Base-by-base conservation (phyloP, 2,329 filamentous ascomycete species). In the Eutypa lata region DNA sequence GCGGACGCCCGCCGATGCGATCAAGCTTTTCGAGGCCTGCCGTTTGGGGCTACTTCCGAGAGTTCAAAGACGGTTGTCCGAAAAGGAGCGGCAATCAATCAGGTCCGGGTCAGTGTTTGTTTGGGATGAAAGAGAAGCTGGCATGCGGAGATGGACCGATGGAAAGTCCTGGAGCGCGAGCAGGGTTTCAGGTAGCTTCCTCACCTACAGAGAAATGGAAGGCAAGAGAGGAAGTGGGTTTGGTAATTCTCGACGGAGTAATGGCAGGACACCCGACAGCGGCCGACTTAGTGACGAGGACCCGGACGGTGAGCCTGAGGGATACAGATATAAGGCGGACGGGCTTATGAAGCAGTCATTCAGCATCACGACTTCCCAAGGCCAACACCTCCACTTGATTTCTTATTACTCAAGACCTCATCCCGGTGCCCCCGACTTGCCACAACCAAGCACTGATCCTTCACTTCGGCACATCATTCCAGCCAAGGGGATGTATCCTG, bases 281-380 rank as follows among this genome's bases (percentile, higher is more conserved):
- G 86, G 84, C 54, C 85, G 87, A 58, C 85, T 83, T 26, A 93
- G 89, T 67, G 91, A 96, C 65, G 92, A 94, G 47, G 89, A 95
- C 62, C 90, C 89, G 59, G 87, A 90, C 50, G 88, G 84, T 61
- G 91, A 95, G 65, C 90, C 90, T 0, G 91, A 96, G 69, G 91
- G 91, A 42, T 96, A 96, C 71, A 81, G 91, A 58, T 96, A 96
- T 75, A 99, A 97, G 78, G 90, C 88, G 10, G 94, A 99, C 65
- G 94, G 94, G 1, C 81, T 99, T 3, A 97, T 97, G 91, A 99
- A 99, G 81, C 94, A 99, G 73, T 97, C 94, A 0, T 99, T 97
- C 79, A 97, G 93, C 75, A 97, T 99, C 74, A 97, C 92, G 21
- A 97, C 94, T 1, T 91, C 89, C 1, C 86, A 81, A 37, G 65